phyloP scores from a whole-genome alignment of 495 filamentous ascomycete genomes.

The Aspergillus affinis region DNA sequence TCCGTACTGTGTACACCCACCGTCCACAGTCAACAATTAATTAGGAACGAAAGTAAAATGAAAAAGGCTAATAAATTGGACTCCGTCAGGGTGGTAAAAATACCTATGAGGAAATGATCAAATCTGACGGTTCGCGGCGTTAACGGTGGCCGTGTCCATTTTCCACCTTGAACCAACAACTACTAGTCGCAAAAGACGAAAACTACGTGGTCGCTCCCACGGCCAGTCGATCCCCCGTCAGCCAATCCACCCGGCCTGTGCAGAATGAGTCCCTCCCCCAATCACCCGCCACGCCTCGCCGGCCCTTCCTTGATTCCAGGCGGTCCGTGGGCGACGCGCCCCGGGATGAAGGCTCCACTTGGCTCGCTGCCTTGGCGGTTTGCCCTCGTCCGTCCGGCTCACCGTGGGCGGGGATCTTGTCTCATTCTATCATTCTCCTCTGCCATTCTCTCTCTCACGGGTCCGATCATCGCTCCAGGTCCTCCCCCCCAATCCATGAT shows the following conservation, averaged over 20 bases:
- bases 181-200: neutral
- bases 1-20: too few species aligned
- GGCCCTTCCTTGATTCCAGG: neutral
- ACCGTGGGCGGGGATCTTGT: too few species aligned
- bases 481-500: neutral
- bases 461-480: neutral
- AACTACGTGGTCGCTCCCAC: conserved; percentile 25
- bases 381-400: neutral
- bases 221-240: conserved; percentile 22
- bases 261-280: conserved; percentile 4
- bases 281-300: neutral
- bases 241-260: conserved; percentile 10
- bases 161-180: too few species aligned
- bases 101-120: neutral
- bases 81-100: too few species aligned
- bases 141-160: conserved; percentile 4
- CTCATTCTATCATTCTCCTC: neutral
- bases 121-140: conserved; percentile 6
- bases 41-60: neutral
- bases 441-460: neutral
- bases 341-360: too few species aligned
- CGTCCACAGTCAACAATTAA: neutral
- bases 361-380: neutral
- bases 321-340: neutral
- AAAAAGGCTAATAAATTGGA: too few species aligned